Base-by-base conservation (phyloP, 2,329 filamentous ascomycete genomes). In the Venturia nashicola region DNA sequence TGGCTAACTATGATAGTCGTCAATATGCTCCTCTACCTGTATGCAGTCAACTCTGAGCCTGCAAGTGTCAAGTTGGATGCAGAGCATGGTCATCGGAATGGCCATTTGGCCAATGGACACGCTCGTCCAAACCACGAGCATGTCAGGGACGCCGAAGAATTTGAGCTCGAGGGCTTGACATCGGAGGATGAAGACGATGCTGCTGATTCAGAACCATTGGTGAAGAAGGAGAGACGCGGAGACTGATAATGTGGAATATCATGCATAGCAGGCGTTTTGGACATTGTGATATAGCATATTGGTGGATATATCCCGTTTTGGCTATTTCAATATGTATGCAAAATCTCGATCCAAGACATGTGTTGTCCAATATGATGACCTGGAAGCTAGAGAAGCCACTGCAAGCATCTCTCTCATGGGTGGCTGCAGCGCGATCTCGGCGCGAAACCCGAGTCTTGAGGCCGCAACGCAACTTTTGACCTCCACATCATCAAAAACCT, bases 101-200 rank as follows among this genome's bases (percentile, higher is more conserved):
- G 71, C 36, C 54, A 64, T 42, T 60, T 67, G 40, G 32, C 71
- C 60, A 82, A 81, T 67, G 79, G 79, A 18, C 79, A 82, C 66
- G 73, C 74, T 72, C 68, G 75, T 68, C 69, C 68, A 32, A 80
- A 82, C 54, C 83, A 84, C 32, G 78, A 80, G 12, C 84, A 84
- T 66, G 79, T 93, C 44, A 81, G 84, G 39, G 92, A 96, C 71
- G 92, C 90, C 0, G 88, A 97, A 72, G 91, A 96, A 69, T 99
- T 96, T 73, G 94, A 97, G 76, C 81, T 99, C 0, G 91, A 94
- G 65, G 93, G 90, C 0, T 77, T 99, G 46, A 92, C 92, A 73
- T 94, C 89, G 65, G 92, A 96, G 55, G 91, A 95, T 20, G 91
- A 96, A 62, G 87, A 87, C 5, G 34, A 46, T 20, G 48, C 39